These are phyloP conservation scores for Lobosporangium transversale DNA, from an alignment of 192 early-diverging fungal genomes.

Conservation along the genomic window DNA sequence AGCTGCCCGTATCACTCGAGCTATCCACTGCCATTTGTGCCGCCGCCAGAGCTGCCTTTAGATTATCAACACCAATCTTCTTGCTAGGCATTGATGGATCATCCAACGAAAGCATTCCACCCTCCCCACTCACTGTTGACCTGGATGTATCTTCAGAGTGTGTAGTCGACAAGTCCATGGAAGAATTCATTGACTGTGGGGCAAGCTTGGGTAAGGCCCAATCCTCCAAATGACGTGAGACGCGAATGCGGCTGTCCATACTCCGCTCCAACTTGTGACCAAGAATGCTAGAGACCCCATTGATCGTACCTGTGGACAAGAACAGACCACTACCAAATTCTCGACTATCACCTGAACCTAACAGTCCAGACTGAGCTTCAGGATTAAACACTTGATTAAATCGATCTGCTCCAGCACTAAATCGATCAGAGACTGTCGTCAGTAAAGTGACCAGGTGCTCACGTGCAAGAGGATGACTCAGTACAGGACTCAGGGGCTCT, in stretches of 20 bases:
- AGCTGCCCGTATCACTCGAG: slow-evolving; percentile 25
- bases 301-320: slow-evolving; percentile 21
- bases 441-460: slow-evolving; percentile 42
- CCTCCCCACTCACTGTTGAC: slow-evolving; percentile 1
- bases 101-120: slow-evolving; percentile 9
- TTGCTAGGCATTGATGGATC: slow-evolving; percentile 10
- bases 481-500: slow-evolving; percentile 29
- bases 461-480: slow-evolving; percentile 46
- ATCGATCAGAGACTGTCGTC: slow-evolving; percentile 45
- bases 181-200: slow-evolving; percentile 11
- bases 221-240: slow-evolving; percentile 46
- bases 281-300: neutral
- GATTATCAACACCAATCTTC: slow-evolving; percentile 46
- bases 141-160: slow-evolving; percentile 5
- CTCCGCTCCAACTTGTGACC: slow-evolving; percentile 37
- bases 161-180: slow-evolving; percentile 17
- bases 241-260: slow-evolving; percentile 45
- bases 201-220: slow-evolving; percentile 49
- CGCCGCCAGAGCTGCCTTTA: slow-evolving; percentile 47
- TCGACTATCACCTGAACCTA: neutral
- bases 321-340: slow-evolving; percentile 43
- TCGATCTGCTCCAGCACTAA: slow-evolving; percentile 42
- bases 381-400: slow-evolving; percentile 30
- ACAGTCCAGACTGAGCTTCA: slow-evolving; percentile 15
- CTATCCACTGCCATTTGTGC: slow-evolving; percentile 26